Base-by-base conservation (phyloP, 2,329 filamentous ascomycete species). In the Penicillium oxalicum region DNA sequence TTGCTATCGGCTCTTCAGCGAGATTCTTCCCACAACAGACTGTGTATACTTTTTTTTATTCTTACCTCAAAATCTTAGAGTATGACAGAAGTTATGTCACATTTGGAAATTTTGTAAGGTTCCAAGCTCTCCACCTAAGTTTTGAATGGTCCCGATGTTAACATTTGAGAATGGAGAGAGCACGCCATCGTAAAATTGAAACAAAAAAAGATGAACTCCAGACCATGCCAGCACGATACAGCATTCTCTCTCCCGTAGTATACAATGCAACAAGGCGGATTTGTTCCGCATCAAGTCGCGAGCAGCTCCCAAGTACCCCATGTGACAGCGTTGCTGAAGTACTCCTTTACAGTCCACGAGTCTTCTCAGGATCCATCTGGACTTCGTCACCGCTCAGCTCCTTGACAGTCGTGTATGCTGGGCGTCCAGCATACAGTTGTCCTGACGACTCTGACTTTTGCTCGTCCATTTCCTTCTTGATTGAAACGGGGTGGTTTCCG, bases 401-500 rank as follows among this genome's bases (percentile, higher is more conserved):
- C 69, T 80, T 82, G 53, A 81, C 80, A n/a, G 74, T 70, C 49
- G 81, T 79, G 66, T 87, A 89, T 7, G 86, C 86, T 40, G 83
- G 78, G 63, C 82, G 82, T 29, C 89, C 89, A 12, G 84, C 88
- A 68, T 95, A 95, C 57, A 95, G 70, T 74, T 93, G 84, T 64
- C 83, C 81, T 4, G 80, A 78, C 37, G 61, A 61, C 29, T 63
- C 57, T 24, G 57, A 50, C 40, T 67, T 64, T 9, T 74, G 73
- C 26, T 74, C 74, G 58, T 88, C 83, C 48, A 80, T 69, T 57
- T 84, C 77, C 64, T 83, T 77, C 60, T 83, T 77, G 57, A 86
- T 81, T 25, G 82, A 77, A 56, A 95, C 84, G 46, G 93, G 90
- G 68, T 89, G 82, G 74, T 97, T 97, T 50, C 93, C 93, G 48